Evolutionary conservation across 2,329 filamentous ascomycete species (phyloP).

Genomic region (Fusarium humuli): DNA sequence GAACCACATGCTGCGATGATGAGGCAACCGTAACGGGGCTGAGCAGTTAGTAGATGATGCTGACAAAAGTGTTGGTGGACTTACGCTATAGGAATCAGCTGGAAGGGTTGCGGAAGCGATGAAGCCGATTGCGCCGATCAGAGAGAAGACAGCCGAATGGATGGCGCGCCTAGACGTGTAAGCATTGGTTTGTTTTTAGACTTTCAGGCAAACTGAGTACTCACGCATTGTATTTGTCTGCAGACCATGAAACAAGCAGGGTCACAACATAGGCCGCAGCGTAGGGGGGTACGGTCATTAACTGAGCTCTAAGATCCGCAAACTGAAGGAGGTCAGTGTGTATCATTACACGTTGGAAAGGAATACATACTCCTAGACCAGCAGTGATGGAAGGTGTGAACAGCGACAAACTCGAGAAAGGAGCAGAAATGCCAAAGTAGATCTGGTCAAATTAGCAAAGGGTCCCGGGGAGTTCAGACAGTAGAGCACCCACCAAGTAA

Average conservation of each 20-base stretch:
- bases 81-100: slow-evolving; percentile 60
- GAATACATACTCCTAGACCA: slow-evolving; percentile 53
- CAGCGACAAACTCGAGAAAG: slow-evolving; percentile 67
- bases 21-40: slow-evolving; percentile 71
- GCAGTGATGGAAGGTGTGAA: slow-evolving; percentile 70
- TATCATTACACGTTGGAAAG: neutral
- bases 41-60: neutral
- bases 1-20: slow-evolving; percentile 72
- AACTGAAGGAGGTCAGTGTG: slow-evolving; percentile 11
- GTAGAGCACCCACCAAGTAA: slow-evolving; percentile 55
- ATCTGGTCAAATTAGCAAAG: slow-evolving; percentile 34
- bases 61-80: neutral
- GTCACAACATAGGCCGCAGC: slow-evolving; percentile 63
- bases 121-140: slow-evolving; percentile 62
- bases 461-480: no score
- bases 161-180: slow-evolving; percentile 47
- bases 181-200: neutral
- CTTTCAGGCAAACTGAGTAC: neutral
- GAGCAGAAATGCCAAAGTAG: slow-evolving; percentile 61
- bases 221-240: slow-evolving; percentile 66
- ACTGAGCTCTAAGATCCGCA: slow-evolving; percentile 61
- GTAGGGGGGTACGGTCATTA: slow-evolving; percentile 73
- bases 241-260: slow-evolving; percentile 63
- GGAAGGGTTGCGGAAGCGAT: slow-evolving; percentile 72
- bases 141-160: slow-evolving; percentile 55